Percentiles rank a stretch among this genome's conserved stretches.
phyloP scores from a whole-genome alignment of 768 basidiomycete species.

The Pleurotus platypus region DNA sequence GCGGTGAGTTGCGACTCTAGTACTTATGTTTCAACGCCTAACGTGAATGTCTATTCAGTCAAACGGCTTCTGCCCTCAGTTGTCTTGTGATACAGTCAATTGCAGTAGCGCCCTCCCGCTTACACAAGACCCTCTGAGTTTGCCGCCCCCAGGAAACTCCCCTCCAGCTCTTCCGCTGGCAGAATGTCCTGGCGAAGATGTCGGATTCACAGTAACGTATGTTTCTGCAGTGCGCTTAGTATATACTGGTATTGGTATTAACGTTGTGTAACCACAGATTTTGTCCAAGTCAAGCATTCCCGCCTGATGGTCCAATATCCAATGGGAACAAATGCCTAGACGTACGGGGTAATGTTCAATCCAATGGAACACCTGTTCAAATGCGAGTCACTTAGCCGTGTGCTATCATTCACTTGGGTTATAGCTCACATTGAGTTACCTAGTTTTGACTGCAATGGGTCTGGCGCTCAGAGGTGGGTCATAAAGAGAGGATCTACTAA shows the following conservation, averaged over 20 bases:
- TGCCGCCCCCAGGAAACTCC: not conserved
- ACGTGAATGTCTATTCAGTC: not conserved
- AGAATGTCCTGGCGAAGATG: not conserved
- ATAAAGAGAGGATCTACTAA: constrained; percentile 23
- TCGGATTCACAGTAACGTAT: constrained; percentile 14
- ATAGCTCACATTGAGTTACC: not conserved
- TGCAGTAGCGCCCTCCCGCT: not conserved
- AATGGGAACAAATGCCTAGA: constrained; percentile 1
- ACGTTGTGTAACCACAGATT: constrained; percentile 2
- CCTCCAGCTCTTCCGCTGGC: not conserved
- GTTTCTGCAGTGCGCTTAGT: not conserved
- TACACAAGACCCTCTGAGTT: constrained; percentile 14
- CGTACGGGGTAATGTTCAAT: not conserved
- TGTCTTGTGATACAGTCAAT: constrained; percentile 11
- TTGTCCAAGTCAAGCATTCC: not conserved
- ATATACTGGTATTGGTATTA: no score
- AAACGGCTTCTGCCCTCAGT: constrained; percentile 15
- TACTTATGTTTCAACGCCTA: not conserved
- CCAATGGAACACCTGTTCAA: constrained; percentile 2
- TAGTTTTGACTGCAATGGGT: constrained; percentile 1
- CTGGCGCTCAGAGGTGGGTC: constrained; percentile 25
- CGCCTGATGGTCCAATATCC: not conserved
- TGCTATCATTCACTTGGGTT: not conserved
- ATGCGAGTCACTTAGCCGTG: not conserved
- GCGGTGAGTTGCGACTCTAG: constrained; percentile 8